Percentiles rank a stretch among this genome's conserved stretches.
Conservation (phyloP, 1,139 yeast genomes). For the Arxiozyma slooffiae region DNA sequence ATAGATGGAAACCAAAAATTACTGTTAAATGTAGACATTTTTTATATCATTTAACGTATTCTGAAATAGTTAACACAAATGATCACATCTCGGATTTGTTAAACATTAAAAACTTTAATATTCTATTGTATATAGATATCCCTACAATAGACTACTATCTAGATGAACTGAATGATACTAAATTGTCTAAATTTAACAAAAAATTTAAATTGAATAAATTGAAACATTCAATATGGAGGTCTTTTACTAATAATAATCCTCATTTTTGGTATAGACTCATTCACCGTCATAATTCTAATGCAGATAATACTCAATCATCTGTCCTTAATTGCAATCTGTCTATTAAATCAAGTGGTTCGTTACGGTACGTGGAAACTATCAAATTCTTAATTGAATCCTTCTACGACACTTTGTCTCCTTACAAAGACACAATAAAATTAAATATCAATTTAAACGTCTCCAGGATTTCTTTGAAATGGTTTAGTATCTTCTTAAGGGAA, state of each 20-base stretch:
- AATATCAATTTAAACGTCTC: conserved; percentile 22
- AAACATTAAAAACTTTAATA: conserved; percentile 13
- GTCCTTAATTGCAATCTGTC: conserved; percentile 6
- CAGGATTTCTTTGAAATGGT: conserved; percentile 28
- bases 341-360: conserved; percentile 27
- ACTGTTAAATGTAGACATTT: conserved; percentile 23
- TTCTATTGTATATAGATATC: conserved; percentile 27
- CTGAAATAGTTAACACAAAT: conserved; percentile 11
- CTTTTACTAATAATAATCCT: conserved; percentile 21
- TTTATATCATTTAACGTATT: conserved; percentile 24
- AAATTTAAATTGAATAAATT: conserved; percentile 25
- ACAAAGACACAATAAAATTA: conserved; percentile 10
- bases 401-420: conserved; percentile 13
- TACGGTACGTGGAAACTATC: conserved; percentile 29
- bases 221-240: conserved; percentile 20
- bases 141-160: conserved; percentile 30
- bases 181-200: conserved; percentile 24
- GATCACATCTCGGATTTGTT: neutral
- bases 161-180: conserved; percentile 25
- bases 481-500: conserved; percentile 23
- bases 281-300: neutral
- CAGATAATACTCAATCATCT: neutral
- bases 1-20: conserved; percentile 18
- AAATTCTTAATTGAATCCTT: conserved; percentile 25
- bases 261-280: conserved; percentile 16